Base-by-base conservation (phyloP, 768 basidiomycete species). In the Leccinum obscurum region DNA sequence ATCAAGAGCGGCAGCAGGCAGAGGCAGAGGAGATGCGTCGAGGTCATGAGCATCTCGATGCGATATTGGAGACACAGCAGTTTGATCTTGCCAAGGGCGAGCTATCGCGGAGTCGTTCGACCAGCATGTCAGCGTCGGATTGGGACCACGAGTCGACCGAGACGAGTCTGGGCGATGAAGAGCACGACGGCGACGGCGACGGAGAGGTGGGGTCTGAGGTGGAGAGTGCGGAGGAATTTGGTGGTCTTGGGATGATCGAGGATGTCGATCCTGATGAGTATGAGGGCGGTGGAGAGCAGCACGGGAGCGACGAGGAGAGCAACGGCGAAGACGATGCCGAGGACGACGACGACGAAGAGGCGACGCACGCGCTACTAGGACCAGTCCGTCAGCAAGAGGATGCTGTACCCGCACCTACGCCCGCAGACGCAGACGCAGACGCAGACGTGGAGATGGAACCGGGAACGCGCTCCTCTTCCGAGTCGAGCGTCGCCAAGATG, bases 1-100 rank as follows among this genome's bases (percentile, higher is more conserved):
- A 91, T 60, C 83, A 87, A 66, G 81, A 86, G 62, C 78, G 88
- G 37, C 76, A 83, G 46, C 80, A 77, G 55, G 76, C 79, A 13
- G 90, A 91, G 68, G 88, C 80, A 17, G 94, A 97, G 73, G 90
- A 95, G 72, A 81, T 86, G 62, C 81, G 85, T 34, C 80, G 87
- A 6, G 93, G 95, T 0, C 89, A 89, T 61, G 86, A 88, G 63
- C 95, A 97, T 74, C 81, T 98, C 24, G 91, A 95, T 71, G 92
- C 89, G 52, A 85, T 96, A 58, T 76, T 97, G 61, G 88, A 90
- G 68, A 89, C 91, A 1, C 95, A 96, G 68, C 87, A 90, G 51
- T 80, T 82, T 1, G 90, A 91, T 66, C 75, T 94, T 50, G 77
- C 77, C 2, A 79, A 81, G 54, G 80, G 79, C 8, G 83, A 81